Evolutionary conservation across 2,329 filamentous ascomycete species (phyloP), one percentile per base, ranked within the genome.

Genomic region (Arthrobotrys pseudoclavata): DNA sequence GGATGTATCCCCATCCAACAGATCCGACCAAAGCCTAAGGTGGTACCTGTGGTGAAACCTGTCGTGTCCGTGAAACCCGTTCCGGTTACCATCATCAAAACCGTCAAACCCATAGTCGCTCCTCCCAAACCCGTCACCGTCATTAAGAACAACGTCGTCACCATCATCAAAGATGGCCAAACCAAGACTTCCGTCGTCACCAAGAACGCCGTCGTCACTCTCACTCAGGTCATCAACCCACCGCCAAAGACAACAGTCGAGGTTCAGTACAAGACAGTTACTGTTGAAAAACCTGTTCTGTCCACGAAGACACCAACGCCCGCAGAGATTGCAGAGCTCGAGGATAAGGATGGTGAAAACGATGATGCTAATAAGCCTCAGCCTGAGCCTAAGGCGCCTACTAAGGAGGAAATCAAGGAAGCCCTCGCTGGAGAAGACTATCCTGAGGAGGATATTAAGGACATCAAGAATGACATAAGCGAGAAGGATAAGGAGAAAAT

Each of bases 311-410:
- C 3, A 13, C 9, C 47, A 20, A 1, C 3, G 2, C n/a, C 45
- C 18, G 31, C 13, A 4, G 37, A 15, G 2, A 13, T 3, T 3
- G 37, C 13, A 12, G 37, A 40, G 13, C 10, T 40, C 15, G 47
- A 26, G 0, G 57, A 62, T 15, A 18, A 18, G 1, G 22, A 62
- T 9, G 12, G 4, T 3, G 37, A 40, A 15, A 45, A 62, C 6
- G 20, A 62, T 9, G 57, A 62, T 29, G 57, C 57, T 22, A 47
- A 62, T 4, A 62, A 62, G 24, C 34, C 57, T 12, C 1, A 9
- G 4, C 12, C 57, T 3, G 12, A 45, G 13, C 34, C 34, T 45
- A 62, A 62, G 20, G 13, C 15, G 2, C 57, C 57, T 10, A 62
- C 34, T 9, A 18, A 26, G 12, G 57, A 42, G 22, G 34, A 62